Evolutionary conservation across 2,329 filamentous ascomycete genomes (phyloP).

Genomic region (Macrophomina phaseolina): DNA sequence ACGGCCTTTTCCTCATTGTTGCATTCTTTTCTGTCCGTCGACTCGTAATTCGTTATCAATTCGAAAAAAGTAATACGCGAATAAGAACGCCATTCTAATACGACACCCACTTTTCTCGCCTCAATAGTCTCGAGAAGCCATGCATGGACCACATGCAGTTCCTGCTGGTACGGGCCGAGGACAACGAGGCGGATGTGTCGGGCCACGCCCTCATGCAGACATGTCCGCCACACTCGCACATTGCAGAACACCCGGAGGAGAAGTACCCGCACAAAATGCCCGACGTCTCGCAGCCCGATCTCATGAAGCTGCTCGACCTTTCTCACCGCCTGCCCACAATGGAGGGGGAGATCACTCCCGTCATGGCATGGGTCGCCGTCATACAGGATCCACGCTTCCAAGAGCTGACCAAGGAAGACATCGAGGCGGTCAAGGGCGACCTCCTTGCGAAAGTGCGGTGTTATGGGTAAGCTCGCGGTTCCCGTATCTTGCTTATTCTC

Average conservation of each 20-base stretch:
- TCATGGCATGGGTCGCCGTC: constrained; percentile 92
- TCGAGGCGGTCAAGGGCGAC: constrained; percentile 73
- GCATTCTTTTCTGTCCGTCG: constrained; percentile 32
- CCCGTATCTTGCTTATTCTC: not conserved
- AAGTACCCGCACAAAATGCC: constrained; percentile 75
- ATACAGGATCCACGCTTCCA: constrained; percentile 65
- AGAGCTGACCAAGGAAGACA: constrained; percentile 71
- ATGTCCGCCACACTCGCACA: constrained; percentile 75
- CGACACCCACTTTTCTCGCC: constrained; percentile 16
- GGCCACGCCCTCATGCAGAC: constrained; percentile 94
- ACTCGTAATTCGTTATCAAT: constrained; percentile 22
- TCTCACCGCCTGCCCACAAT: constrained; percentile 78
- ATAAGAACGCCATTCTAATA: constrained; percentile 25
- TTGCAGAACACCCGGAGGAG: constrained; percentile 60
- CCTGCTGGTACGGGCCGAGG: constrained; percentile 66
- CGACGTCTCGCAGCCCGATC: constrained; percentile 71
- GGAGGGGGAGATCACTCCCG: constrained; percentile 89
- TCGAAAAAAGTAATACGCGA: constrained; percentile 12
- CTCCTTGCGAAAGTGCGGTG: constrained; percentile 83
- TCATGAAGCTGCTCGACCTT: constrained; percentile 82
- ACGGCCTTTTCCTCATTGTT: constrained; percentile 29
- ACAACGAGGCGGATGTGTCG: constrained; percentile 67
- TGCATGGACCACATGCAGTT: constrained; percentile 92
- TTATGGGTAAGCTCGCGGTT: constrained; percentile 74
- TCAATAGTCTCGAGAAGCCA: constrained; percentile 78